These are phyloP conservation scores for Pseudozyma hubeiensis DNA, from an alignment of 1,284 basidiomycete genomes.

Conservation along the genomic window DNA sequence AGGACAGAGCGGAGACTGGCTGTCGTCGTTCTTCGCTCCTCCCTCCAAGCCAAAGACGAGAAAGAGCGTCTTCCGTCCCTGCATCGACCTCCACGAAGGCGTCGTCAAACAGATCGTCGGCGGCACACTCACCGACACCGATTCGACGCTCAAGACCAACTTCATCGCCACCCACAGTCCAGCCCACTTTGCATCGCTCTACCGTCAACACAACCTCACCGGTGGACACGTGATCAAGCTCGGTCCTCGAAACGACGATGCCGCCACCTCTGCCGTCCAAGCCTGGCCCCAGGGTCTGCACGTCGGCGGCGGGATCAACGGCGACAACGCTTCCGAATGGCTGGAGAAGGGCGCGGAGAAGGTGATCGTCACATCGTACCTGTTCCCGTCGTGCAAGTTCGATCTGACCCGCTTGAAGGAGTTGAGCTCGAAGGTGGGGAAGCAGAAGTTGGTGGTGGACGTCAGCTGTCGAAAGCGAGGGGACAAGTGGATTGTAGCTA, in stretches of 20 bases:
- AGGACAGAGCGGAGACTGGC: constrained; percentile 21
- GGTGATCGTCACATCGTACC: constrained; percentile 95
- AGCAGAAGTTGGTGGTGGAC: constrained; percentile 91
- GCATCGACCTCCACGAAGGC: constrained; percentile 87
- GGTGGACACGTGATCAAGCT: constrained; percentile 98
- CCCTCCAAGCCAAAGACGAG: constrained; percentile 4
- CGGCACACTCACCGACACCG: constrained; percentile 77
- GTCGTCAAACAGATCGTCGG: constrained; percentile 97
- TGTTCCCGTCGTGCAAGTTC: constrained; percentile 87
- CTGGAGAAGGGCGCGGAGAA: constrained; percentile 89
- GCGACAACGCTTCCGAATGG: constrained; percentile 85
- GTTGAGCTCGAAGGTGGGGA: constrained; percentile 79
- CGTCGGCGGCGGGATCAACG: constrained; percentile 91
- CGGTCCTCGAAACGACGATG: constrained; percentile 85
- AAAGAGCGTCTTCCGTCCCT: constrained; percentile 80
- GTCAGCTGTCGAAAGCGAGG: constrained; percentile 88
- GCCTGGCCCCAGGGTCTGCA: constrained; percentile 88
- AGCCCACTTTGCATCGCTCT: constrained; percentile 83
- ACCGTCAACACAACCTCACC: constrained; percentile 76
- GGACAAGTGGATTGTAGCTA: constrained; percentile 90
- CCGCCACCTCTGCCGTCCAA: constrained; percentile 82
- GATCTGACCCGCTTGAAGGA: constrained; percentile 78
- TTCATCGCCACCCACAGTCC: constrained; percentile 89
- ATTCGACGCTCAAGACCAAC: constrained; percentile 80
- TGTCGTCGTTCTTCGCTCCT: constrained; percentile 11